These are phyloP conservation scores for Sporothrix sp. DNA, from an alignment of 2,329 filamentous ascomycete species.

Conservation along the genomic window DNA sequence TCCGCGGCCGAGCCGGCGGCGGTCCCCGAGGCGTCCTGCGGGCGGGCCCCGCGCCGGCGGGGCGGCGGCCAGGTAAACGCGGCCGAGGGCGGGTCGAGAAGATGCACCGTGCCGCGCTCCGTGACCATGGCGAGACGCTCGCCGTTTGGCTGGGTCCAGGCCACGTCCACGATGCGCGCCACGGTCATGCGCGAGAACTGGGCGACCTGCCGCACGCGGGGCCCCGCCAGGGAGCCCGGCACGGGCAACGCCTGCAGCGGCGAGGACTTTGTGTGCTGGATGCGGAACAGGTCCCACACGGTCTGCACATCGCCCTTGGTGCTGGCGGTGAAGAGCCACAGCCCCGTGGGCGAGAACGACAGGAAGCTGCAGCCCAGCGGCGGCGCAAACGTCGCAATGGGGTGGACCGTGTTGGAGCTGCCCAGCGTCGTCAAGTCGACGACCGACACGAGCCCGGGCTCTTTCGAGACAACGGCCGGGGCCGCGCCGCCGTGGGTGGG, in stretches of 20 bases:
- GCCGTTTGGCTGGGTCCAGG: slow-evolving; percentile 73
- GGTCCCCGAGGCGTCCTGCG: slow-evolving; percentile 30
- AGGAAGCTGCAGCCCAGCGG: slow-evolving; percentile 71
- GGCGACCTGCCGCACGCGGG: slow-evolving; percentile 70
- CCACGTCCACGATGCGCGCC: slow-evolving; percentile 80
- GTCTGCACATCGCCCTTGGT: slow-evolving; percentile 76
- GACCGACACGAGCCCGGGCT: slow-evolving; percentile 66
- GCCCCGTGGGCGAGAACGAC: slow-evolving; percentile 64
- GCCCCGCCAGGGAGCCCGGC: slow-evolving; percentile 37
- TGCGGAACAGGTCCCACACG: slow-evolving; percentile 67
- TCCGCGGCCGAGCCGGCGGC: neutral
- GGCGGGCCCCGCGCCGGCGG: slow-evolving; percentile 36
- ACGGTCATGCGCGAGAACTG: slow-evolving; percentile 87
- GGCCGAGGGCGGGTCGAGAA: slow-evolving; percentile 74
- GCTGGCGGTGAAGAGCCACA: slow-evolving; percentile 69
- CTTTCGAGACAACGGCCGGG: slow-evolving; percentile 44
- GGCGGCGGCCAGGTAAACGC: slow-evolving; percentile 83
- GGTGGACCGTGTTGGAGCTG: slow-evolving; percentile 44
- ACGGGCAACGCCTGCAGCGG: slow-evolving; percentile 42
- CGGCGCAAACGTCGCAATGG: slow-evolving; percentile 60
- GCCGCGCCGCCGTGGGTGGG: slow-evolving; percentile 61
- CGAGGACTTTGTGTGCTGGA: slow-evolving; percentile 53
- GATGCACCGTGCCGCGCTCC: slow-evolving; percentile 87
- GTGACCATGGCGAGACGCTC: slow-evolving; percentile 84
- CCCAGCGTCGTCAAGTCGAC: slow-evolving; percentile 57